Evolutionary conservation across 2,329 filamentous ascomycete species (phyloP), one percentile per base, ranked within the genome.

Genomic region (Raffaelea ambrosiae): DNA sequence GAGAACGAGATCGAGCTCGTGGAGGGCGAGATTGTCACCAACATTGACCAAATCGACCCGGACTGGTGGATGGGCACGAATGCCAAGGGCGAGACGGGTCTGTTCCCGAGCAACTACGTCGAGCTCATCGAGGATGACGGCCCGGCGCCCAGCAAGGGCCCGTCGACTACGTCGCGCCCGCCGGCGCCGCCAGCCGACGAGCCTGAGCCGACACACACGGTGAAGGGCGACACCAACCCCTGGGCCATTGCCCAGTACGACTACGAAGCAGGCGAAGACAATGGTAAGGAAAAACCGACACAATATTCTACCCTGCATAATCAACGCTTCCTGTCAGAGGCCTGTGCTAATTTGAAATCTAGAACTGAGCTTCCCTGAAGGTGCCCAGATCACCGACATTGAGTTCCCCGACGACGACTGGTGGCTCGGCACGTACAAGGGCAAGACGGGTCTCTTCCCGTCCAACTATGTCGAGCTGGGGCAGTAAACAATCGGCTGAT

Each of bases 41-140:
- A 95, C 62, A 95, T 98, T 59, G 88, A 97, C 53, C 94, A 94
- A 86, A 88, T 98, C 2, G 93, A 97, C 58, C 86, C 94, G 45
- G 91, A 98, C 63, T 98, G 93, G 93, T 98, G 93, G 93, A 86
- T 95, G 78, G 93, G 94, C 40, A 87, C 85, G 55, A 98, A 97
- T 69, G 70, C 76, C 20, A 75, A 73, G 52, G 93, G 93, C 57
- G 88, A 96, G 65, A 83, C 75, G 50, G 93, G 93, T 43, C 74
- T 98, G 33, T 97, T 98, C 74, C 93, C 93, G 5, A 93, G 88
- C 70, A 97, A 96, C 72, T 98, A 98, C 56, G 91, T 98, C 46
- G 89, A 95, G 64, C 66, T 95, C 20, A 73, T 93, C 33, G 83
- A 85, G 35, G 83, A 77, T 21, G 76, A 78, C 21, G 70, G 41